Evolutionary conservation across 768 basidiomycete species (phyloP), one percentile per base, ranked within the genome.

Genomic region (Boletus eberwhitei): DNA sequence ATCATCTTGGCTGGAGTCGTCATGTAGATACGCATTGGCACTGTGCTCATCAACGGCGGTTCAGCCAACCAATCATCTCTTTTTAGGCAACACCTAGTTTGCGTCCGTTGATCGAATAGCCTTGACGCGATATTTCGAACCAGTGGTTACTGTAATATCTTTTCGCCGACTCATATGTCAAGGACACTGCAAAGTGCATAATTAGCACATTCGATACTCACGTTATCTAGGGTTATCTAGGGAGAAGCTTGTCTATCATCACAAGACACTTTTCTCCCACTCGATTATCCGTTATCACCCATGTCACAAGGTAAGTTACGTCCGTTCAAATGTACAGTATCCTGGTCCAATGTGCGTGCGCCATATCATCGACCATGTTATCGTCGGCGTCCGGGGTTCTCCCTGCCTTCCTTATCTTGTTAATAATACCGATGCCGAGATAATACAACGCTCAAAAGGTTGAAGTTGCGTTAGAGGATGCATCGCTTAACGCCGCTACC

Each of bases 371-470:
- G 45, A 42, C 32, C 22, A 48, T 49, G n/a, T 34, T 40, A 43
- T 14, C 36, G 21, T 39, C 16, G 17, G 22, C 26, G 7, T 36
- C 6, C 22, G 19, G 13, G 0, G 16, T 50, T 43, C 31, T n/a
- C 36, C 21, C 36, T 22, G 32, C 19, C n/a, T 29, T 44, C 1
- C 31, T 54, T 51, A 59, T 62, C 61, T 43, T 16, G 16, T 38
- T 40, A 42, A 46, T 29, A 42, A 39, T 40, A 50, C 6, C 16
- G 21, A 24, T n/a, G 29, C 46, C 47, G n/a, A 51, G 61, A 63
- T 56, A 45, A 44, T 34, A 22, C 4, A n/a, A 19, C 17, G 16
- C 14, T 59, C 43, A 59, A 63, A 63, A 55, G 40, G 40, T 31
- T 35, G 21, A 32, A 9, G 24, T 13, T 32, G 11, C 9, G 1